Base-by-base conservation (phyloP, 164 flowering plant genomes). In the Piper longum region DNA sequence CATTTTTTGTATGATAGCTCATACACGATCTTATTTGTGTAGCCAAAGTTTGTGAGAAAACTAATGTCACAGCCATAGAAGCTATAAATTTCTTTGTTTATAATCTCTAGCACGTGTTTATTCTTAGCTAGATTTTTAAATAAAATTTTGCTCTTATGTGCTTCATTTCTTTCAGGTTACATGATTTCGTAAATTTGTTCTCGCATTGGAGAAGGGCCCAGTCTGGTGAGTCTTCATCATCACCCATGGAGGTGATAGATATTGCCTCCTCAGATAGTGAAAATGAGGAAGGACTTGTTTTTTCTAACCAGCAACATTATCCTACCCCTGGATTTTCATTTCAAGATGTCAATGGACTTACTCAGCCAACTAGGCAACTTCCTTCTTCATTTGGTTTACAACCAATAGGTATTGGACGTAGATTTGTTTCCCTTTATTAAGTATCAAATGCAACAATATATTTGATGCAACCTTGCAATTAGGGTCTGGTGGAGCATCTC, bases 241-340 rank as follows among this genome's bases (percentile, higher is more conserved):
- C 43, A 48, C 43, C 68, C 26, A 75, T 71, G 71, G 82, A 77
- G 51, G 80, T 76, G 56, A 88, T 91, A 65, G 84, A 84, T 54
- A 85, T 91, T 40, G 64, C 79, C 69, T 87, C 96, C 17, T 86
- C 96, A 57, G 96, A 86, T 68, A 82, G 83, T 68, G 96, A 89
- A 59, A 57, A 64, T 19, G 87, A 79, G 26, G 81, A 75, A 70
- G 70, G 59, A 45, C 39, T 26, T 43, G 57, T 48, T 26, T 26
- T 26, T 26, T 26, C 36, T 26, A 26, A 1, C 36, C 36, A 26
- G 36, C 36, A 26, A 26, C 36, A 26, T 1, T 26, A 26, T 26
- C 36, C 36, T 26, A 26, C 36, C 36, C 36, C 36, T 26, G 36
- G 36, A 26, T 26, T 26, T 26, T 26, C 36, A 26, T 26, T 26